A percentile compares a stretch with the other conserved stretches of the same genome.
Evolutionary conservation across 805 yeast genomes (phyloP).

Genomic region (Starmera dryadoides): DNA sequence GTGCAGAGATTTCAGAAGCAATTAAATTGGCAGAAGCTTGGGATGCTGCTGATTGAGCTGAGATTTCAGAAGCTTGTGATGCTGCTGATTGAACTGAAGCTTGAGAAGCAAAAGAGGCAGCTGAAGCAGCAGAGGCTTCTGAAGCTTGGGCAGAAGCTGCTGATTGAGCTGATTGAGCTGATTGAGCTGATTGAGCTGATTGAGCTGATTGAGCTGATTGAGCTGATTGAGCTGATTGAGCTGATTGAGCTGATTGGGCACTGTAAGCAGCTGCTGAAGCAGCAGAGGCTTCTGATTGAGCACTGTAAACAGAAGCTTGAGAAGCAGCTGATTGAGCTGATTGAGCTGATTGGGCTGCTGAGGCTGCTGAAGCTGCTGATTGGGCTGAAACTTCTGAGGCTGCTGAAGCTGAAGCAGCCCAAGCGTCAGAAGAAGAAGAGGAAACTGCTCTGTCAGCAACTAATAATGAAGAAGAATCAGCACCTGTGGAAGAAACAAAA

Average conservation of each 20-base stretch:
- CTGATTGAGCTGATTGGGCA: too few relatives aligned
- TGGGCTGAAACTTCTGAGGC: conserved; percentile 12
- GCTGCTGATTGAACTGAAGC: conserved; percentile 17
- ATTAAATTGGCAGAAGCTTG: too few relatives aligned
- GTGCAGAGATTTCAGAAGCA: too few relatives aligned
- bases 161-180: conserved; percentile 9
- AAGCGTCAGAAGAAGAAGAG: conserved; percentile 15
- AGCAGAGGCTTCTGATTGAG: conserved; percentile 6
- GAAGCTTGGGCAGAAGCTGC: conserved; percentile 15
- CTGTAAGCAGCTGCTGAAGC: too few relatives aligned
- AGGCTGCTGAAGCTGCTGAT: conserved; percentile 16
- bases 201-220: conserved; percentile 12
- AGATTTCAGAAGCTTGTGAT: conserved; percentile 19
- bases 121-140: too few relatives aligned
- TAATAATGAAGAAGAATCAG: conserved; percentile 16
- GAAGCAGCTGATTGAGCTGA: conserved; percentile 6
- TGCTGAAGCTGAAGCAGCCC: conserved; percentile 12
- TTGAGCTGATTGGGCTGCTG: conserved; percentile 7
- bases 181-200: conserved; percentile 11
- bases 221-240: conserved; percentile 18
- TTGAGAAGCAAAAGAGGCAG: too few relatives aligned
- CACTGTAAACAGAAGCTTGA: conserved; percentile 15
- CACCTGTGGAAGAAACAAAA: conserved; percentile 14
- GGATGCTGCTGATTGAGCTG: conserved; percentile 11
- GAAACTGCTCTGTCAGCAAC: too few relatives aligned